Percentiles rank a stretch among this genome's conserved stretches.
Evolutionary conservation across 1,139 yeast genomes (phyloP).

Genomic region (Hyphopichia buzzinii): DNA sequence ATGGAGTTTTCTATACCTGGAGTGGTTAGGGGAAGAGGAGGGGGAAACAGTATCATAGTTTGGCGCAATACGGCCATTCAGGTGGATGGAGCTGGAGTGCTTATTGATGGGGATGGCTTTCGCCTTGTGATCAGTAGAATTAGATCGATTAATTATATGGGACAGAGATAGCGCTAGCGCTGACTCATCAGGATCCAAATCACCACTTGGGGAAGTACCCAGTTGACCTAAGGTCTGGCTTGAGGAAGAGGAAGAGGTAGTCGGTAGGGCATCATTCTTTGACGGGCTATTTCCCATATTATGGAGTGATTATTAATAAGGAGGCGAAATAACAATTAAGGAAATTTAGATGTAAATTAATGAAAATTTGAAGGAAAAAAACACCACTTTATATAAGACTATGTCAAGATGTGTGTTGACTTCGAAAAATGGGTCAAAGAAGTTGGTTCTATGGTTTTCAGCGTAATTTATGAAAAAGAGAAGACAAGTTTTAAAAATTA

Average conservation of each 20-base stretch:
- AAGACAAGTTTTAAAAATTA: not conserved
- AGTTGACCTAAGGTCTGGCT: slow-evolving; percentile 13
- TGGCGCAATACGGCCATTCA: not conserved
- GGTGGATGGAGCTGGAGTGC: not conserved
- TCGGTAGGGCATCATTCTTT: slow-evolving; percentile 53
- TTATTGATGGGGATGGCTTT: slow-evolving; percentile 2
- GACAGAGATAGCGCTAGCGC: slow-evolving; percentile 47
- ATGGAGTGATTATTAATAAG: slow-evolving; percentile 1
- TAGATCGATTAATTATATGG: slow-evolving; percentile 26
- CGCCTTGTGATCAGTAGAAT: slow-evolving; percentile 18
- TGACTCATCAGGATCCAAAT: slow-evolving; percentile 44
- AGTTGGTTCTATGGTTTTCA: not conserved
- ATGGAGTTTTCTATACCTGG: slow-evolving; percentile 1
- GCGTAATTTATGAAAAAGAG: not conserved
- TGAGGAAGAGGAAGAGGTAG: slow-evolving; percentile 15
- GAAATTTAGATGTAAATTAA: not conserved
- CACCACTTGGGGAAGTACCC: slow-evolving; percentile 25
- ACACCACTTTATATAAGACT: not conserved
- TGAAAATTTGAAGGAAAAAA: not conserved
- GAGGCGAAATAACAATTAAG: not conserved
- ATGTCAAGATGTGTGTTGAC: too few relatives aligned
- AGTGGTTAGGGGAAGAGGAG: not conserved
- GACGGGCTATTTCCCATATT: slow-evolving; percentile 63
- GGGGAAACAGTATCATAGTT: slow-evolving; percentile 1
- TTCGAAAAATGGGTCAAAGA: not conserved